Evolutionary conservation across 495 filamentous ascomycete genomes (phyloP).

Genomic region (Xylaria nigripes): DNA sequence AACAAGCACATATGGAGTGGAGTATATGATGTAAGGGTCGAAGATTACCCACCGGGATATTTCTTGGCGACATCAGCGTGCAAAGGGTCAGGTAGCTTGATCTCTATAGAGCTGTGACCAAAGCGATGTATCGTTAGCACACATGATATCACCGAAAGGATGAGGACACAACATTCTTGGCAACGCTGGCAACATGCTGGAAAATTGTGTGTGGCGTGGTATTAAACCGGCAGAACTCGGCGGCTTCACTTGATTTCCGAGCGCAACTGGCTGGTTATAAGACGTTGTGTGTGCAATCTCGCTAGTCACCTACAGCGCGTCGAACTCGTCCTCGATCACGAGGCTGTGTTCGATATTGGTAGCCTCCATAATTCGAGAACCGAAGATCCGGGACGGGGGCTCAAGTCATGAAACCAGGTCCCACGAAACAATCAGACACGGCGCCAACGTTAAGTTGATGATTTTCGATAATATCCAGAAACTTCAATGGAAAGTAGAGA

Average conservation of each 20-base stretch:
- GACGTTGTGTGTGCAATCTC: background rate
- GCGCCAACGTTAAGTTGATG: no score
- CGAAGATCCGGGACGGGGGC: no score
- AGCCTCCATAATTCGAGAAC: constrained; percentile 18
- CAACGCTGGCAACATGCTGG: background rate
- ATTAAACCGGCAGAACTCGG: background rate
- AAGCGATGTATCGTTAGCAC: constrained; percentile 4
- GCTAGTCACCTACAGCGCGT: constrained; percentile 33
- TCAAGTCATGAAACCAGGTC: no score
- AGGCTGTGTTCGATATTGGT: constrained; percentile 30
- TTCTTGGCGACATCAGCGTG: constrained; percentile 20
- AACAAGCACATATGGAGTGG: background rate
- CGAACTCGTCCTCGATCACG: constrained; percentile 39
- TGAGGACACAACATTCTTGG: background rate
- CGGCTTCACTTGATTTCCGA: background rate
- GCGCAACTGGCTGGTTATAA: background rate
- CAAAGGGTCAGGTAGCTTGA: constrained; percentile 15
- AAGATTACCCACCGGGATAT: constrained; percentile 34
- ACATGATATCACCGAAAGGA: background rate
- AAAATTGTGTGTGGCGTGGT: background rate
- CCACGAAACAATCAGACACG: no score
- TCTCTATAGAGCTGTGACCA: constrained; percentile 22
- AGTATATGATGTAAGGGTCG: background rate
- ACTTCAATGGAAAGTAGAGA: no score
- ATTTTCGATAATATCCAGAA: no score